Conservation (phyloP, 2,329 filamentous ascomycete species). For the Arachnomyces sp. region DNA sequence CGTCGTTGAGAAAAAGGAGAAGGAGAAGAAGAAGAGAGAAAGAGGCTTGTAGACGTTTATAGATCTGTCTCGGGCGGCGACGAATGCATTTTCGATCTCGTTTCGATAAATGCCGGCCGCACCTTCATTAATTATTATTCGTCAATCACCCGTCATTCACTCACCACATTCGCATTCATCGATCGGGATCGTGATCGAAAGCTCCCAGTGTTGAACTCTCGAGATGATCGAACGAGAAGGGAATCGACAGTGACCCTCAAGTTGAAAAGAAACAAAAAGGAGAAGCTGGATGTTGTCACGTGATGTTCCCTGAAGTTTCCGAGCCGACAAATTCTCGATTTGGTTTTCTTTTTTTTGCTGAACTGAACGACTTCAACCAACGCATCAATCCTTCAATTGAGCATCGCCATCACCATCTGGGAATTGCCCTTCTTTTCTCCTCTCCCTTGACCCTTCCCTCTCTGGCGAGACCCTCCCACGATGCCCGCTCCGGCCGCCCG, state of each 20-base stretch:
- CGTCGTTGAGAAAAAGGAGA: too few species aligned
- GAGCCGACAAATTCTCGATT: slow-evolving; percentile 32
- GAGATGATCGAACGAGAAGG: too few species aligned
- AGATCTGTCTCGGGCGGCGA: too few species aligned
- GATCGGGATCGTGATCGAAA: too few species aligned
- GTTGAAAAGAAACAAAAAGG: not conserved
- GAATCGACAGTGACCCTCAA: not conserved
- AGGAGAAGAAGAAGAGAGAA: too few species aligned
- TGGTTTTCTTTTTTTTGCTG: slow-evolving; percentile 25
- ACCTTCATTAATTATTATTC: too few species aligned
- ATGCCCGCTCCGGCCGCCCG: slow-evolving; percentile 39
- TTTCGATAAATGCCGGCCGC: too few species aligned
- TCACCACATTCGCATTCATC: too few species aligned
- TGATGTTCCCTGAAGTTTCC: slow-evolving; percentile 36
- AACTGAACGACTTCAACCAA: slow-evolving; percentile 24
- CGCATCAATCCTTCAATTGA: slow-evolving; percentile 33
- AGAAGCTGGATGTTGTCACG: slow-evolving; percentile 13
- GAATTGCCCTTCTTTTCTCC: slow-evolving; percentile 20
- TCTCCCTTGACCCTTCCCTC: slow-evolving; percentile 18
- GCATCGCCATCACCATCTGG: slow-evolving; percentile 26
- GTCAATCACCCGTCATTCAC: too few species aligned
- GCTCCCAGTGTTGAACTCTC: too few species aligned
- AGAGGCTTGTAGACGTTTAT: too few species aligned
- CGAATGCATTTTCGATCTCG: too few species aligned
- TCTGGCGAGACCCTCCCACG: slow-evolving; percentile 21